Percentiles rank a stretch among this genome's conserved stretches.
phyloP scores from a whole-genome alignment of 257 asterid genomes.

The Orobanche coerulescens region DNA sequence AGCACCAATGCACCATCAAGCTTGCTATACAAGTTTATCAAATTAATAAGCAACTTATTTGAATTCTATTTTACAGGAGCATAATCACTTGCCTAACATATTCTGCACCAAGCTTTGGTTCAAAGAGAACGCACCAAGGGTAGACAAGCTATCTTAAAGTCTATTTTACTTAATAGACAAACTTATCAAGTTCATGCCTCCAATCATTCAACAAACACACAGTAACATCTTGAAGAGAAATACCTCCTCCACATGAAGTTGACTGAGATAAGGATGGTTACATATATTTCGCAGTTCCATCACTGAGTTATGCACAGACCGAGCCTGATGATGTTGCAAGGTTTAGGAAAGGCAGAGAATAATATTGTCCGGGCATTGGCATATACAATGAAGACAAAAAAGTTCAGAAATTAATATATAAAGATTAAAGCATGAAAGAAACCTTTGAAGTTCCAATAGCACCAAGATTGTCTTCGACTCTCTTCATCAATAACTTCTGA shows the following conservation, averaged over 20 bases:
- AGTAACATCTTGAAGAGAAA: slow-evolving; percentile 14
- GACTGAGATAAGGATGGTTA: slow-evolving; percentile 98
- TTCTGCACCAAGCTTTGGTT: slow-evolving; percentile 10
- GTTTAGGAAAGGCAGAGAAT: slow-evolving; percentile 19
- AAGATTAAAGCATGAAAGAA: slow-evolving; percentile 14
- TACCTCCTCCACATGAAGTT: slow-evolving; percentile 99
- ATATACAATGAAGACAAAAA: slow-evolving; percentile 4
- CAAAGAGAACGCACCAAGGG: not conserved
- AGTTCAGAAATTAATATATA: slow-evolving; percentile 10
- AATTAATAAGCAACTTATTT: slow-evolving; percentile 3
- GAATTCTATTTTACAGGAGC: not conserved
- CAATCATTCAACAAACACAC: not conserved
- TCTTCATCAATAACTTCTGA: slow-evolving; percentile 90
- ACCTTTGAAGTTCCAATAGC: slow-evolving; percentile 96
- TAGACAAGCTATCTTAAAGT: not conserved
- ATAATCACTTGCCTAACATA: slow-evolving; percentile 3
- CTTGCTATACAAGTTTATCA: slow-evolving; percentile 3
- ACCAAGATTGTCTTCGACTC: slow-evolving; percentile 98
- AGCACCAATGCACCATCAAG: slow-evolving; percentile 7
- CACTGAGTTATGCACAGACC: slow-evolving; percentile 94
- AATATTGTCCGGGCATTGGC: not conserved
- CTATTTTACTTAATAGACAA: not conserved
- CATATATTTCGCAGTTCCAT: slow-evolving; percentile 98
- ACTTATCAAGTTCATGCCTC: slow-evolving; percentile 3
- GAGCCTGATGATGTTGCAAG: slow-evolving; percentile 47